Base-by-base conservation (phyloP, 306 rosid genomes). In the Dryas alaskensis region DNA sequence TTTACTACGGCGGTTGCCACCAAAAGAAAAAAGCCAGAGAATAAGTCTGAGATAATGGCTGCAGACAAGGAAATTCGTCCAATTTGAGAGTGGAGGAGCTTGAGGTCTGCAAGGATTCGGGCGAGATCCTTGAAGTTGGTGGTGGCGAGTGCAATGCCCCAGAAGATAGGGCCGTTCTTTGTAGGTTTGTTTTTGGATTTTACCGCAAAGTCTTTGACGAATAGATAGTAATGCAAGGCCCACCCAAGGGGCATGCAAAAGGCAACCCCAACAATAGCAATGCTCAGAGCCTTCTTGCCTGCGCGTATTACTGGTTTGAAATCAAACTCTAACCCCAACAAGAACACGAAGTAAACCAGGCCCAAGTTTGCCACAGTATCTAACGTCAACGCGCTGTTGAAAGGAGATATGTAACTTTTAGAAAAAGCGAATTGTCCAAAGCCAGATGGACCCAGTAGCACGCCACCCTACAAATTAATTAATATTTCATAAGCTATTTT, bases 91-190 rank as follows among this genome's bases (percentile, higher is more conserved):
- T 62, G 82, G 31, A 82, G 80, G 55, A 86, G 89, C 76, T 86
- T 86, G 12, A 74, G 70, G 17, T 80, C 63, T 1, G 78, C 67
- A 4, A 86, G 87, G 46, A 80, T 82, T 7, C 73, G 79, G 1
- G 81, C 79, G 2, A 86, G 76, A 25, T 86, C 87, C 0, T 82
- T 77, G 51, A 86, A 86, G 40, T 86, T 86, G 49, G 89, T 86
- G 40, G 81, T 52, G 69, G 85, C 76, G 22, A 86, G 79, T 25
- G 78, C 70, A 53, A 80, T 12, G 55, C 81, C 87, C 85, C 85
- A 86, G 19, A 86, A 82, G 27, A 75, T 6, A 5, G 81, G 83
- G 1, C 87, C 85, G 16, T 72, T 47, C 3, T 1, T 16, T 1
- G 76, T 16, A 0, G 53, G 58, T 3, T 1, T 1, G 10, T n/a